Conservation (phyloP, 2,329 filamentous ascomycete species). For the Fusarium nanum region DNA sequence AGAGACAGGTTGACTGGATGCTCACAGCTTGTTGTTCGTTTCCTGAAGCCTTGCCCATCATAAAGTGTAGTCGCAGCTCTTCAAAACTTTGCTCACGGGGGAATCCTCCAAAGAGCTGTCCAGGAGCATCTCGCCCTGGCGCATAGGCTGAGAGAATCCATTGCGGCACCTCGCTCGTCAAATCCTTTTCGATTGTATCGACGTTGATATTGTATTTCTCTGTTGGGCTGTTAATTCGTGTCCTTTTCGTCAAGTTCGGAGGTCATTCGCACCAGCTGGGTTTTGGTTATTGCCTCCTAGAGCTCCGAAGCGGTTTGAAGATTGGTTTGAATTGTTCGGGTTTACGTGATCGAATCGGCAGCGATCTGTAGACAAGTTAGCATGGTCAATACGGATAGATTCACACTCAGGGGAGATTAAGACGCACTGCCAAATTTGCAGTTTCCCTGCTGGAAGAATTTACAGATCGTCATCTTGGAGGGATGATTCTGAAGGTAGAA, state of each 20-base stretch:
- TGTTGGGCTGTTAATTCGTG: slow-evolving; percentile 31
- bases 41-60: slow-evolving; percentile 67
- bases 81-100: slow-evolving; percentile 88
- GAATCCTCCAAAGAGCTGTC: slow-evolving; percentile 84
- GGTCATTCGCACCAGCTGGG: slow-evolving; percentile 31
- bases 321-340: slow-evolving; percentile 50
- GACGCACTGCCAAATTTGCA: slow-evolving; percentile 65
- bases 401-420: not conserved
- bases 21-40: slow-evolving; percentile 66
- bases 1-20: slow-evolving; percentile 14
- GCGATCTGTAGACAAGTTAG: slow-evolving; percentile 53
- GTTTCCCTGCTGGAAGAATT: slow-evolving; percentile 62
- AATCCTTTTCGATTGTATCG: slow-evolving; percentile 72
- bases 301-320: slow-evolving; percentile 68
- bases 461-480: slow-evolving; percentile 57
- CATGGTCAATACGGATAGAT: not conserved
- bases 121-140: slow-evolving; percentile 79
- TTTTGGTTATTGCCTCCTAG: slow-evolving; percentile 50
- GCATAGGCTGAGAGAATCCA: slow-evolving; percentile 92
- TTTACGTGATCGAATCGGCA: slow-evolving; percentile 68
- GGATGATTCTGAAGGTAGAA: slow-evolving; percentile 1
- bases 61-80: slow-evolving; percentile 83
- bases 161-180: slow-evolving; percentile 76
- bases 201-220: slow-evolving; percentile 65
- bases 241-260: not conserved